Base-by-base conservation (phyloP, 139 green algal genomes). In the Diplosphaera chodatii region DNA sequence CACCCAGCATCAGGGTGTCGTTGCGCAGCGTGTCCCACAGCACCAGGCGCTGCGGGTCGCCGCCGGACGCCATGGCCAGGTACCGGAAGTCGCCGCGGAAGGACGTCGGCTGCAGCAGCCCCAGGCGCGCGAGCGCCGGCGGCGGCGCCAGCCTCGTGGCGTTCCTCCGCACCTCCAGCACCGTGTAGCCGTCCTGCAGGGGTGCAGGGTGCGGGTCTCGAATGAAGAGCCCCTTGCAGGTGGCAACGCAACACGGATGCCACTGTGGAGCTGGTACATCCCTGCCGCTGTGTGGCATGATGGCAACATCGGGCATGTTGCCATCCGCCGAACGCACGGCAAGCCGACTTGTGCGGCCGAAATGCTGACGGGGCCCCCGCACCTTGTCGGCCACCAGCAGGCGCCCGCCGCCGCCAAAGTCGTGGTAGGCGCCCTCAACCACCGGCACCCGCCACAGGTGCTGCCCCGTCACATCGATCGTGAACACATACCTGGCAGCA, bases 381-480 rank as follows among this genome's bases (percentile, higher is more conserved):
- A 59, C 48, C 55, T 74, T 56, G 5, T 74, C 69, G 22, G 55
- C 32, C 22, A 74, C 32, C 6, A 74, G 40, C 31, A 74, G 69
- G 1, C 66, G 34, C 55, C 69, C 69, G 15, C 55, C 28, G 56
- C 30, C 32, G 69, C 69, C 55, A 34, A 67, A 74, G n/a, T 67
- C 69, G 6, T 68, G 34, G 56, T 59, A 59, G 6, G 55, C 30
- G 0, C 69, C 69, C 32, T 29, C 32, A 3, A 74, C 69, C 16
- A 74, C 32, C 1, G 69, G 69, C 32, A 74, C 56, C 32, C 69
- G 32, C 69, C 69, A 74, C 48, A 59, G 48, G 16, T 59, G 48
- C 48, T 59, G 48, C 48, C 48, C 48, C 3, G 48, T n/a, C 3
- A 25, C 18, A 25, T 59, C 48, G 16, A 59, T 59, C 16, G 48